Percentiles rank a stretch among this genome's conserved stretches.
phyloP scores from a whole-genome alignment of 495 filamentous ascomycete species.

The Penicillium silybi region DNA sequence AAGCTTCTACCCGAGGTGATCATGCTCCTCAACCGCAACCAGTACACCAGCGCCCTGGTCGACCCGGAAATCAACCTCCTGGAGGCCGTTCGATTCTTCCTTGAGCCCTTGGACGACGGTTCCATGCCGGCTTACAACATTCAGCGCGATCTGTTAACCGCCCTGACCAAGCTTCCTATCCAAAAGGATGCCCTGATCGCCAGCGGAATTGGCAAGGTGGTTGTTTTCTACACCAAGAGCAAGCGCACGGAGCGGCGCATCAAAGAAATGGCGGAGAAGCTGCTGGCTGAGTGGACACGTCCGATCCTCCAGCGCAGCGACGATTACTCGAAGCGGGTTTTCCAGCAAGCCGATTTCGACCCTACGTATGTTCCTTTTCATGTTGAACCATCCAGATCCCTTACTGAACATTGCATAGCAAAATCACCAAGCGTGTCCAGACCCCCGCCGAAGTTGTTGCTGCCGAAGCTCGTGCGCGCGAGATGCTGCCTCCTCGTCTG shows the following conservation, averaged over 20 bases:
- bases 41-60: constrained; percentile 74
- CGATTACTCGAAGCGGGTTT: constrained; percentile 79
- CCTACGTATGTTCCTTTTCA: constrained; percentile 41
- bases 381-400: constrained; percentile 1
- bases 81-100: constrained; percentile 92
- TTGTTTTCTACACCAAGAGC: constrained; percentile 94
- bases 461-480: constrained; percentile 63
- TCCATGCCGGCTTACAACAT: constrained; percentile 93
- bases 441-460: constrained; percentile 48
- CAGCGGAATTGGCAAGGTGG: constrained; percentile 91
- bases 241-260: constrained; percentile 79
- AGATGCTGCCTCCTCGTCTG: constrained; percentile 64
- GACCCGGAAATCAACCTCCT: constrained; percentile 95
- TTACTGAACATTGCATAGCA: constrained; percentile 26
- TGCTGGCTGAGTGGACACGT: constrained; percentile 91
- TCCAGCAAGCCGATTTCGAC: constrained; percentile 53
- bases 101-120: constrained; percentile 91
- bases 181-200: constrained; percentile 84
- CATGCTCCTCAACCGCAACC: constrained; percentile 78
- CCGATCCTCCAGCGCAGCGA: constrained; percentile 92
- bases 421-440: constrained; percentile 46
- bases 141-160: constrained; percentile 86
- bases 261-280: constrained; percentile 86
- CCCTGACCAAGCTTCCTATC: constrained; percentile 74
- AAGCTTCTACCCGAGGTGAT: constrained; percentile 93